Base-by-base conservation (phyloP, 352 stramenopile genomes). In the Phytophthora quininea region DNA sequence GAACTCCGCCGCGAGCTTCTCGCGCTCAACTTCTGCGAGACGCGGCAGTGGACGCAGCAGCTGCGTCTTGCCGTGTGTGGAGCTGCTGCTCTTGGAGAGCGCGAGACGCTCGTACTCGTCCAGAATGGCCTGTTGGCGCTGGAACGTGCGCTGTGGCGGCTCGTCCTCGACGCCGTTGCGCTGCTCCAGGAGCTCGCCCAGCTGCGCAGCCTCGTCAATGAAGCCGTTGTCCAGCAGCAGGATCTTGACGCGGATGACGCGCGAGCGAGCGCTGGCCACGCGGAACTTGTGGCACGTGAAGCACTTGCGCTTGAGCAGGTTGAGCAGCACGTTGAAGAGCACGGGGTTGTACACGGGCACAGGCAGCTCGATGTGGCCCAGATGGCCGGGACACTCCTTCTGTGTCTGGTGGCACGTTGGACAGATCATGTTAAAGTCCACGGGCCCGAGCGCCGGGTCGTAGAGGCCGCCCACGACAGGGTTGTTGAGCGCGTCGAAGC, bases 341-440 rank as follows among this genome's bases (percentile, higher is more conserved):
- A 99, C 84, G 0, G 98, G 97, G 79, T 99, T 98, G 74, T 99
- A 99, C 35, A 99, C 86, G 6, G 97, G 97, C 35, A 99, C 93
- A 58, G 93, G 96, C 42, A 99, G 86, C 86, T 99, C 97, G 62
- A 99, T 98, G 84, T 99, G 97, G 30, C 97, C 98, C 54, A 99
- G 77, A 81, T 99, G 98, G 19, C 98, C 98, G 0, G 98, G 97
- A 69, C 98, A 99, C 54, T 98, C 80, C 55, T 97, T 89, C 71
- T 97, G 96, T 50, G 90, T 91, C 68, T 98, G 88, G 47, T 97
- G 92, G 83, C 98, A 99, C 35, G 98, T 99, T 14, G 91, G 79
- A 72, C 95, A 99, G 64, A 97, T 86, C 67, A 91, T 84, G 69
- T 91, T 89, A 56, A 87, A 90, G 73, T 98, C 91, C 24, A 93